Conservation (phyloP, 345 rosid species). For the Nephelium lappaceum region DNA sequence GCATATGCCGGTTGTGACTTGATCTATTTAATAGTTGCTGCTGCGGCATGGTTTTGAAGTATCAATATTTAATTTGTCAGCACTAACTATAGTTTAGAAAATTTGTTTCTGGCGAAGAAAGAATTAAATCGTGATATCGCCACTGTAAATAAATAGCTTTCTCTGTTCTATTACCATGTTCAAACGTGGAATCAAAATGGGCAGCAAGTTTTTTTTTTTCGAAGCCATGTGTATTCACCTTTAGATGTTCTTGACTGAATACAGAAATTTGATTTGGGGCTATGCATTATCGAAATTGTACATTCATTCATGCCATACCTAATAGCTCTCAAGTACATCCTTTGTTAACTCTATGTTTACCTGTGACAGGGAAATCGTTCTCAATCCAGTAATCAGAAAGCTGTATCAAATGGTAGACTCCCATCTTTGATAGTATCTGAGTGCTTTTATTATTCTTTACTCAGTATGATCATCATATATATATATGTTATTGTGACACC, state of each 20-base stretch:
- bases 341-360: constrained; percentile 18
- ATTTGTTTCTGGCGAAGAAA: not conserved
- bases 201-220: not conserved
- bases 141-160: not conserved
- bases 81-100: not conserved
- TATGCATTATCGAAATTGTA: not conserved
- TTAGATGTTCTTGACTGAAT: not conserved
- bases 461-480: not conserved
- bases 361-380: constrained; percentile 38
- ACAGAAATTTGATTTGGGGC: not conserved
- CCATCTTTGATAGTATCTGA: not conserved
- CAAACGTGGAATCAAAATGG: not conserved
- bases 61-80: not conserved
- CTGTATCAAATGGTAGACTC: constrained; percentile 26
- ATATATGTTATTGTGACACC: no score
- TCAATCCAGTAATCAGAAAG: constrained; percentile 29
- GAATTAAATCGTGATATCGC: not conserved
- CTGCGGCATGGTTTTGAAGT: not conserved
- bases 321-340: not conserved
- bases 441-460: not conserved
- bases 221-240: not conserved
- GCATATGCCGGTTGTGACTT: not conserved
- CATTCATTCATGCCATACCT: not conserved
- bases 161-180: not conserved
- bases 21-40: not conserved